A percentile compares a stretch with the other conserved stretches of the same genome.
Evolutionary conservation across 1,284 basidiomycete genomes (phyloP).

Genomic region (Agaricales sp.): DNA sequence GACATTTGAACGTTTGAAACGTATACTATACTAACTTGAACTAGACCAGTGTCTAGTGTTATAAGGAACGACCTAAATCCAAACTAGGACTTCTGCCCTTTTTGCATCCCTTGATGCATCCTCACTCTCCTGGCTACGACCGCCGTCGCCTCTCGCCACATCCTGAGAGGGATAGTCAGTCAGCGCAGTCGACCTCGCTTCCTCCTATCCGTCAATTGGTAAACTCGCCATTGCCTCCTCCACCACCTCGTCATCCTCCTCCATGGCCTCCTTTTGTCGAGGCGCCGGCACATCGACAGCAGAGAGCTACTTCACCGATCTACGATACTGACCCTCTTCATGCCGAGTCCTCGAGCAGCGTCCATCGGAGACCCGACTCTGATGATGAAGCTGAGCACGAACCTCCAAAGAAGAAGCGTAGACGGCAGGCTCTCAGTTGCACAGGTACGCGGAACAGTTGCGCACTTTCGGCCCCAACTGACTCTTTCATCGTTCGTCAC

Average conservation of each 20-base stretch:
- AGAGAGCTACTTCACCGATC: background rate
- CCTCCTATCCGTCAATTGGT: background rate
- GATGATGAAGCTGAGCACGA: background rate
- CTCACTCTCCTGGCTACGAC: constrained; percentile 1
- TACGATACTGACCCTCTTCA: background rate
- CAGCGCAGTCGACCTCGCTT: background rate
- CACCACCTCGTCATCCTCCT: background rate
- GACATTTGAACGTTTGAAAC: background rate
- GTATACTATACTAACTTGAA: background rate
- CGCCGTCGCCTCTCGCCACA: background rate
- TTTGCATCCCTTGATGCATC: background rate
- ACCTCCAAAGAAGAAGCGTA: background rate
- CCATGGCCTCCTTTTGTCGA: background rate
- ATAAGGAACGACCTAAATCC: background rate
- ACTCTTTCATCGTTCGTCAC: background rate
- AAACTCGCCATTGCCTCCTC: background rate
- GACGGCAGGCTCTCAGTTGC: constrained; percentile 1
- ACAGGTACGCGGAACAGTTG: background rate
- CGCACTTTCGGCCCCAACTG: too few relatives aligned
- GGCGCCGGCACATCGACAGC: background rate
- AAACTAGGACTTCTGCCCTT: background rate
- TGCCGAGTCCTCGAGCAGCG: background rate
- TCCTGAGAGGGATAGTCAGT: background rate
- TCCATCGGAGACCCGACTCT: background rate
- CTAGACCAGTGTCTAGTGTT: background rate